Percentiles rank a stretch among this genome's conserved stretches.
These are phyloP conservation scores for Fusarium sp. DNA, from an alignment of 2,329 filamentous ascomycete species.

Conservation along the genomic window DNA sequence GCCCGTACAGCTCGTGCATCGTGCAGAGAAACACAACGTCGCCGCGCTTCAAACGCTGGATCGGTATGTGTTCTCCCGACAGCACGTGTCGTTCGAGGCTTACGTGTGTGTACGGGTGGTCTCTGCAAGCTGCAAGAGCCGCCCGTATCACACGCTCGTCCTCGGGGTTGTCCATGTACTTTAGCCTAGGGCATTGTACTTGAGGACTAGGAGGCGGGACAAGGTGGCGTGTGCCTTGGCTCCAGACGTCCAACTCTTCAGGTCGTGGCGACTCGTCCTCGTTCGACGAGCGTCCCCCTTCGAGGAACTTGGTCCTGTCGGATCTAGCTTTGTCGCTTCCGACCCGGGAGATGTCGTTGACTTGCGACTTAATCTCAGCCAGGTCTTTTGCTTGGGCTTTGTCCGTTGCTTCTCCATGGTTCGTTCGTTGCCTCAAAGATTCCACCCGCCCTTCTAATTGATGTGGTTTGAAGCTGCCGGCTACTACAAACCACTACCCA, in stretches of 20 bases:
- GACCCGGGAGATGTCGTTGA: background rate
- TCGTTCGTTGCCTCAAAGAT: background rate
- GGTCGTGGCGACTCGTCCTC: background rate
- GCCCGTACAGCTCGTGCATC: slow-evolving; percentile 1
- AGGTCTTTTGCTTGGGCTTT: background rate
- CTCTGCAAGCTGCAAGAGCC: background rate
- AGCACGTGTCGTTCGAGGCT: background rate
- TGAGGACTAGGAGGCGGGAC: background rate
- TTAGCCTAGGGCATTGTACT: background rate
- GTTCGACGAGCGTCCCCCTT: background rate
- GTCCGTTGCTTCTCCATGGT: background rate
- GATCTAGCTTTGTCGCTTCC: background rate
- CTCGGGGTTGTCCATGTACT: background rate
- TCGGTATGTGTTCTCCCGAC: background rate
- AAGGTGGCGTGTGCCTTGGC: background rate
- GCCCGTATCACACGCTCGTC: background rate
- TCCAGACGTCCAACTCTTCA: background rate
- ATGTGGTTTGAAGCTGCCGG: background rate
- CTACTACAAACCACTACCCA: background rate
- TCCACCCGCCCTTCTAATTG: background rate
- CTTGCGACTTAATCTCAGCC: background rate
- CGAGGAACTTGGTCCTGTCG: background rate
- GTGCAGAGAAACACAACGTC: background rate
- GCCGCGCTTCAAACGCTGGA: background rate
- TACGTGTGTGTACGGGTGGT: background rate